These are phyloP conservation scores for Fusarium sp. DNA, from an alignment of 2,329 filamentous ascomycete genomes.

Conservation along the genomic window DNA sequence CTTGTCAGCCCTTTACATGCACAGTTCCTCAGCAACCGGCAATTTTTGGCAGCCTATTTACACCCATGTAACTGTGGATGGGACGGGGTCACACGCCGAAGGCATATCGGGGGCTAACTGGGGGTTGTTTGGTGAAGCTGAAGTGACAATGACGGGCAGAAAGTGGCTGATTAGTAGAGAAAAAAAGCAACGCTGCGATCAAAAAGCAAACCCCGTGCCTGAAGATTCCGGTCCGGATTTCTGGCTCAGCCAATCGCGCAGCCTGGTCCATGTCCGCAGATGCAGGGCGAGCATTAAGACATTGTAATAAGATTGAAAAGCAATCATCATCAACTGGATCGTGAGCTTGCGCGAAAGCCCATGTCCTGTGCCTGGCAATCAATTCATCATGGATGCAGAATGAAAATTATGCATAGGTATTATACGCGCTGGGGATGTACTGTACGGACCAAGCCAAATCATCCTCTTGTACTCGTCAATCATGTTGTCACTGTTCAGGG, in stretches of 20 bases:
- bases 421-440: background rate
- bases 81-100: conserved; percentile 11
- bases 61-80: conserved; percentile 15
- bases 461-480: conserved; percentile 14
- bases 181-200: conserved; percentile 3
- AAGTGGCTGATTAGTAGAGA: conserved; percentile 14
- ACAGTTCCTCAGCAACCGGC: conserved; percentile 8
- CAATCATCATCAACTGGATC: conserved; percentile 14
- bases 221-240: conserved; percentile 20
- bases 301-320: conserved; percentile 2
- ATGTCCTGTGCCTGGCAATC: background rate
- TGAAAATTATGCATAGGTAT: background rate
- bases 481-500: conserved; percentile 19
- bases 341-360: conserved; percentile 15
- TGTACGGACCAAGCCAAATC: background rate
- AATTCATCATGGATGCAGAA: conserved; percentile 4
- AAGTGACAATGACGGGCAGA: conserved; percentile 9
- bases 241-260: conserved; percentile 5
- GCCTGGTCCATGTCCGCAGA: conserved; percentile 18
- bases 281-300: conserved; percentile 22
- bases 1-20: conserved; percentile 13
- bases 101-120: conserved; percentile 2
- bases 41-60: conserved; percentile 1
- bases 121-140: background rate
- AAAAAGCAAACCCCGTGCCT: conserved; percentile 37